These are phyloP conservation scores for Scutellaria baicalensis DNA, from an alignment of 257 asterid genomes.

Conservation along the genomic window DNA sequence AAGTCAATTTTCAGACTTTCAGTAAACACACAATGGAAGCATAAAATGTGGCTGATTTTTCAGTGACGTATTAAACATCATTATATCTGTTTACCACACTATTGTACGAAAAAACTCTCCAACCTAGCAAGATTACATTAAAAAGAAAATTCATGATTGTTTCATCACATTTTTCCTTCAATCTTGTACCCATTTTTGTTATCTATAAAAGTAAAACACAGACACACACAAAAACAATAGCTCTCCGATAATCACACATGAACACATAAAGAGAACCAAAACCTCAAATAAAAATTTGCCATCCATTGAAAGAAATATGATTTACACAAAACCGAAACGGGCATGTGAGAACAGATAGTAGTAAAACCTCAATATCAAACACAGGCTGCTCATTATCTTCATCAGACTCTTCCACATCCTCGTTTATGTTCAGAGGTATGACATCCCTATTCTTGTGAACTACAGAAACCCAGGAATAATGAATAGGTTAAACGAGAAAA, in stretches of 20 bases:
- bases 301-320: neutral
- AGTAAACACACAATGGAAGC: neutral
- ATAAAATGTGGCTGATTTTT: neutral
- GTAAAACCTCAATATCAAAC: conserved; percentile 59
- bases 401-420: conserved; percentile 59
- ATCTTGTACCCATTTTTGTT: neutral
- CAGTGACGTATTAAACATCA: neutral
- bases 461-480: conserved; percentile 8
- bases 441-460: conserved; percentile 90
- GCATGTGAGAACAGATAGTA: neutral
- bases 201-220: no score
- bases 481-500: neutral
- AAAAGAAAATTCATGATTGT: neutral
- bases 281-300: neutral
- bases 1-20: neutral
- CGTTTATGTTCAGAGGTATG: conserved; percentile 56
- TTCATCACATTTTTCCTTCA: neutral
- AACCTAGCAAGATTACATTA: neutral
- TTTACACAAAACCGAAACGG: neutral
- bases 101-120: neutral
- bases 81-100: neutral
- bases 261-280: neutral
- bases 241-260: neutral
- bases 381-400: conserved; percentile 80
- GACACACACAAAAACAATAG: neutral